phyloP scores from a whole-genome alignment of 2,329 filamentous ascomycete species.

The Aspergillus terreus region DNA sequence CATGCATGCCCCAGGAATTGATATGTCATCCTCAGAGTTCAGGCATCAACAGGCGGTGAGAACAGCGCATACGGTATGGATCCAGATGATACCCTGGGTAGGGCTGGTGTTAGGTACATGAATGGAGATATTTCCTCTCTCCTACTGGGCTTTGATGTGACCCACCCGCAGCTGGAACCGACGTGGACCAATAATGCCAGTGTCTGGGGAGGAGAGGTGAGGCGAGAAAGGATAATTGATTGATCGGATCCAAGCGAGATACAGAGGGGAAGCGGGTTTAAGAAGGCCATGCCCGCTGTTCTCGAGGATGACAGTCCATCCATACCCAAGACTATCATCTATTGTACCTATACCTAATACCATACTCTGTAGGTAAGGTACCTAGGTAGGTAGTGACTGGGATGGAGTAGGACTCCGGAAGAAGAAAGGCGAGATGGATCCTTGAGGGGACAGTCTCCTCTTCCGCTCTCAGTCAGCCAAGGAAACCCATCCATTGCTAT shows the following conservation, averaged over 20 bases:
- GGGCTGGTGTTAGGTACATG: no score
- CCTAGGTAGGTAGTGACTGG: neutral
- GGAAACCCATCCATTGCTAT: slow-evolving; percentile 1
- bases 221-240: slow-evolving; percentile 5
- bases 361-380: no score
- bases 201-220: slow-evolving; percentile 1
- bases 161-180: slow-evolving; percentile 9
- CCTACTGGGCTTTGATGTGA: neutral
- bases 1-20: no score
- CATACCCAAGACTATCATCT: no score
- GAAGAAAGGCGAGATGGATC: neutral
- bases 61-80: slow-evolving; percentile 1
- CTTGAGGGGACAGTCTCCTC: neutral
- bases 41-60: slow-evolving; percentile 8
- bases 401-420: neutral
- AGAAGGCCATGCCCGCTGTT: neutral
- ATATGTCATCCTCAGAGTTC: no score
- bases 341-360: no score
- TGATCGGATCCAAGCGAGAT: neutral
- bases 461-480: neutral
- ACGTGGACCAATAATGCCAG: slow-evolving; percentile 23
- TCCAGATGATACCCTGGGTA: neutral
- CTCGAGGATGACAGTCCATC: neutral
- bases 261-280: neutral
- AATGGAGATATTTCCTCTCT: neutral